Conservation (phyloP, 129 eudicot species). For the Scalesia atractyloides region DNA sequence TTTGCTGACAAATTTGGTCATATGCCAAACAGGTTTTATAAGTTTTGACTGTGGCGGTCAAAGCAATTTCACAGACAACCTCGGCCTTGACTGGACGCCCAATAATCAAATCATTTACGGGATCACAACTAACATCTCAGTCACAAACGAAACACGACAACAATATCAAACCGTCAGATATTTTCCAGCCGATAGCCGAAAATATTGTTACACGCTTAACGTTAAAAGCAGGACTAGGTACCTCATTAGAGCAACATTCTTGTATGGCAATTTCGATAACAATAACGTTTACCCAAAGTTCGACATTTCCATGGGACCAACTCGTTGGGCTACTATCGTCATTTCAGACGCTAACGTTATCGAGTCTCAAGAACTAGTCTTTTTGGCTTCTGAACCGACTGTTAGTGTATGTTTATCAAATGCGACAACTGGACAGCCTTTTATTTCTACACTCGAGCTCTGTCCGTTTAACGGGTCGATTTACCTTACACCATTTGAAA, state of each 20-base stretch:
- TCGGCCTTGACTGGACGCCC: slow-evolving; percentile 76
- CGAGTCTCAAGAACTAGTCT: slow-evolving; percentile 76
- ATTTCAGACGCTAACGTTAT: slow-evolving; percentile 84
- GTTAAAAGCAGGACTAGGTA: slow-evolving; percentile 79
- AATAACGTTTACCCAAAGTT: slow-evolving; percentile 91
- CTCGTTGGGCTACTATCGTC: slow-evolving; percentile 94
- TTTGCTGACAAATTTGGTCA: too few relatives aligned
- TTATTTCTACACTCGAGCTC: slow-evolving; percentile 93
- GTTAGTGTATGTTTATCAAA: slow-evolving; percentile 90
- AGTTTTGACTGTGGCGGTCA: slow-evolving; percentile 90
- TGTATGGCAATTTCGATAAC: slow-evolving; percentile 86
- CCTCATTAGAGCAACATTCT: slow-evolving; percentile 87
- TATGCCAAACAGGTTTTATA: slow-evolving; percentile 72
- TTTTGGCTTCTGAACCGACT: slow-evolving; percentile 69
- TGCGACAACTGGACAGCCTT: slow-evolving; percentile 94
- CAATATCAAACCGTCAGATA: slow-evolving; percentile 70
- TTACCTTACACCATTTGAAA: slow-evolving; percentile 73
- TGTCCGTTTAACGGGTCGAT: slow-evolving; percentile 84
- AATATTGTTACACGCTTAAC: slow-evolving; percentile 83
- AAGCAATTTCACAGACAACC: slow-evolving; percentile 61
- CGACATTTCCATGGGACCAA: slow-evolving; percentile 87
- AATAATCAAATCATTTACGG: slow-evolving; percentile 61
- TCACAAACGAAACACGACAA: slow-evolving; percentile 56
- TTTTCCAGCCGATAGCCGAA: slow-evolving; percentile 79
- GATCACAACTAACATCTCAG: slow-evolving; percentile 55